Evolutionary conservation across 176 grass and related monocot genomes (phyloP).

Genomic region (Otatea glauca): DNA sequence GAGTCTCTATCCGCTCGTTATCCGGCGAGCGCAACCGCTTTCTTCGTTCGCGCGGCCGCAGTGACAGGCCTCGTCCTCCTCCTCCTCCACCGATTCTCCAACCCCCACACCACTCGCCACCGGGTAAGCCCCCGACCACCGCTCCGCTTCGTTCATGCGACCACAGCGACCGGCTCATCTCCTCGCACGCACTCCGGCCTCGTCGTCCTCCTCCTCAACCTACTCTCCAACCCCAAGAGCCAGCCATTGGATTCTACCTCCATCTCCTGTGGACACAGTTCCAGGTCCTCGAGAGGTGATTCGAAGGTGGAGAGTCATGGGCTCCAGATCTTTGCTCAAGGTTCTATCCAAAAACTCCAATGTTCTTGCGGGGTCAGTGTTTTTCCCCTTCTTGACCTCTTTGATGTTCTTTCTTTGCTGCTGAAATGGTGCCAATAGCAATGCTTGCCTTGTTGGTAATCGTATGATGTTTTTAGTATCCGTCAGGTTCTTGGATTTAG

Average conservation of each 20-base stretch:
- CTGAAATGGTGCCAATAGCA: background rate
- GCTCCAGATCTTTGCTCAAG: constrained; percentile 69
- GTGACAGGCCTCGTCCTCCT: no score
- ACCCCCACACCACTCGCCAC: no score
- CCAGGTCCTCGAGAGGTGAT: background rate
- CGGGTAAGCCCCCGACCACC: no score
- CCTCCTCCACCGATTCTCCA: no score
- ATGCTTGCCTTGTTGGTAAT: background rate
- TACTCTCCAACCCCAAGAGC: background rate
- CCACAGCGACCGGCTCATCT: no score
- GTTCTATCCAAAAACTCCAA: constrained; percentile 69
- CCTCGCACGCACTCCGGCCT: no score
- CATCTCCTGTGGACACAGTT: background rate
- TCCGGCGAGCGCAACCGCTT: no score
- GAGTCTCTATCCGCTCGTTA: no score
- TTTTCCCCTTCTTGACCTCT: background rate
- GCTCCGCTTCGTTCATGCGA: no score
- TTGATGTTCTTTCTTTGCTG: background rate
- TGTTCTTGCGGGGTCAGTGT: constrained; percentile 67
- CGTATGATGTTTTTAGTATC: background rate
- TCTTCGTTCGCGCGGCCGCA: no score
- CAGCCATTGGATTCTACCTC: background rate
- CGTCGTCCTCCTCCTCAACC: no score
- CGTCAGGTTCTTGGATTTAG: background rate
- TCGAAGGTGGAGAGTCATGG: constrained; percentile 10